phyloP scores from a whole-genome alignment of 2,329 filamentous ascomycete genomes.

The Dothiorella sarmentorum region DNA sequence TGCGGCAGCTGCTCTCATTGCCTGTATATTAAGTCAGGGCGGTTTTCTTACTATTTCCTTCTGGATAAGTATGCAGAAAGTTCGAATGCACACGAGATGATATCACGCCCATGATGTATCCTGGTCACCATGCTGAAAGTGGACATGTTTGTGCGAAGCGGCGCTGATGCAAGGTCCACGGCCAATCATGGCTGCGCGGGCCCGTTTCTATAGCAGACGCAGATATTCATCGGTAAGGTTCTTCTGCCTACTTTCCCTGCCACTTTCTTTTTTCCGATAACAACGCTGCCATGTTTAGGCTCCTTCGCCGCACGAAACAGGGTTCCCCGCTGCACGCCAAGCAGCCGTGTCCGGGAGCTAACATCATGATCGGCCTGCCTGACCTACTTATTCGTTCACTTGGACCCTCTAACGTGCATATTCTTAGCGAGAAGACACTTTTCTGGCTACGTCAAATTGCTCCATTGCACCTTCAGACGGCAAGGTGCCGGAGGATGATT shows the following conservation, averaged over 20 bases:
- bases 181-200: background rate
- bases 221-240: background rate
- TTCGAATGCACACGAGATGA: conserved; percentile 2
- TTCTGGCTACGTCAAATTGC: no score
- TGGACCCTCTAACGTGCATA: no score
- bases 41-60: background rate
- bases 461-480: no score
- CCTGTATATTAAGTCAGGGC: conserved; percentile 7
- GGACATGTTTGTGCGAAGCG: conserved; percentile 4
- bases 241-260: background rate
- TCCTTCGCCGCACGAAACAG: background rate
- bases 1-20: background rate
- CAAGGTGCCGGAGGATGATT: background rate
- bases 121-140: background rate
- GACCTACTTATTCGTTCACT: background rate
- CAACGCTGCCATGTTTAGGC: no score
- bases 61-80: conserved; percentile 5
- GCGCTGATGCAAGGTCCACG: no score
- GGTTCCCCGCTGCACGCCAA: conserved; percentile 9
- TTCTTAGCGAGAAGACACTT: background rate
- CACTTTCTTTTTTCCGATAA: conserved; percentile 4
- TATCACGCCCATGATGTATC: background rate
- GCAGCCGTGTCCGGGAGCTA: background rate
- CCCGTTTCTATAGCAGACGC: background rate
- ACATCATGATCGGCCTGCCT: conserved; percentile 4